Conservation (phyloP, 768 basidiomycete genomes). For the Boletus rubroflammeus region DNA sequence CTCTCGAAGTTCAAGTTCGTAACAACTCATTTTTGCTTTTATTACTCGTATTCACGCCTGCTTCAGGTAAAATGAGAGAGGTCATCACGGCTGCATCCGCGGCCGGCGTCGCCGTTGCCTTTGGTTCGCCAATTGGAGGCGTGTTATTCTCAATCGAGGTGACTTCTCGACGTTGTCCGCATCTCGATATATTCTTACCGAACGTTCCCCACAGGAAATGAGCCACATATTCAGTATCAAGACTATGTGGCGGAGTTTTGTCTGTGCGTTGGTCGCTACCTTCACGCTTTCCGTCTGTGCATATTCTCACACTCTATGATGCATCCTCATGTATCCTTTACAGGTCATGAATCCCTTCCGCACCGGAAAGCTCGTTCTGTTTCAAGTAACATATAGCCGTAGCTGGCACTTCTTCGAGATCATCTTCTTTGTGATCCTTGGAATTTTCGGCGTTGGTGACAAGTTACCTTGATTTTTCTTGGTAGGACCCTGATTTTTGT, state of each 20-base stretch:
- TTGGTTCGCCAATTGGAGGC: constrained; percentile 96
- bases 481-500: constrained; percentile 10
- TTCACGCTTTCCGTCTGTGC: constrained; percentile 86
- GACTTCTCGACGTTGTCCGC: constrained; percentile 6
- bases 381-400: constrained; percentile 95
- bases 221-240: constrained; percentile 94
- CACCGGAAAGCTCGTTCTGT: constrained; percentile 95
- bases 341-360: constrained; percentile 98
- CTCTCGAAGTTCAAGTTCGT: constrained; percentile 81
- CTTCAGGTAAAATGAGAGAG: constrained; percentile 75
- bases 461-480: neutral
- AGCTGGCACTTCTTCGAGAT: constrained; percentile 99
- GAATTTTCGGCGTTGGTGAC: constrained; percentile 83
- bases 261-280: constrained; percentile 95
- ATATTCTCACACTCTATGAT: constrained; percentile 15
- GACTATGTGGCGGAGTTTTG: constrained; percentile 98
- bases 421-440: constrained; percentile 91
- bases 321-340: constrained; percentile 19
- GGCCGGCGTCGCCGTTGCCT: constrained; percentile 97
- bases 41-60: constrained; percentile 15
- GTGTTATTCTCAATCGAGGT: constrained; percentile 98
- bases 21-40: neutral
- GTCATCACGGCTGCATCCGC: constrained; percentile 94
- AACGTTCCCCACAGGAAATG: constrained; percentile 75
- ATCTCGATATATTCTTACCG: neutral